Evolutionary conservation across 139 green algal species (phyloP), one percentile per base, ranked within the genome.

Genomic region (Edaphochlamys debaryana): DNA sequence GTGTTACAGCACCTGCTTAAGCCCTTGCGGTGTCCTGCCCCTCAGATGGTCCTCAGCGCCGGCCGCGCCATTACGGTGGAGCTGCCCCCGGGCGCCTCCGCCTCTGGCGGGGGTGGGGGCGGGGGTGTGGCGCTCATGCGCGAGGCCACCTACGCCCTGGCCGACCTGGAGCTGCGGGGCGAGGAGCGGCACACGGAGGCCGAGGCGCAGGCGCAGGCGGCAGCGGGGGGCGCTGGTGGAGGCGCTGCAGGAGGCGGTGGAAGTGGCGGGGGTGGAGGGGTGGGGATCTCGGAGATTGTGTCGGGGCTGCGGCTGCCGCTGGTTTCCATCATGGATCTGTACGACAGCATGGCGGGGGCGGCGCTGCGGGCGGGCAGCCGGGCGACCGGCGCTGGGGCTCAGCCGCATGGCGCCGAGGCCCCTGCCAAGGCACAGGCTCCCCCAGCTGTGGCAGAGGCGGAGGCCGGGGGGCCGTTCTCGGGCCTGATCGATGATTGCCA

Each of bases 101-200:
- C 68, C 78, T 63, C 60, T 72, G 80, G 79, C 74, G 68, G 42
- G 52, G 52, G 36, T 32, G 9, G 48, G 13, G 30, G 9, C 41
- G 29, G 45, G 30, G n/a, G n/a, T 5, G 76, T 82, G 25, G 38
- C 50, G 30, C 63, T 82, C n/a, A 79, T 84, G 66, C 68, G 66
- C 8, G 79, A 73, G 34, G 80, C 87, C 25, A 87, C 77, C 11
- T 87, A 88, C 40, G 79, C 75, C 29, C 62, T 90, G 38, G 34
- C 52, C 30, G 77, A 71, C 36, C 56, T 87, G 68, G 82, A 91
- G 50, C 85, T 56, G 63, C 32, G 34, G 15, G 77, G 45, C 4
- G 77, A 83, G 66, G 41, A 29, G 34, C 63, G 45, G 3, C 32
- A 40, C 48, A 40, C 75, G 42, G 63, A 63, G 60, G 30, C 4